Percentiles rank a stretch among this genome's conserved stretches.
Conservation (phyloP, 1,139 yeast species). For the Pichia sp. region DNA sequence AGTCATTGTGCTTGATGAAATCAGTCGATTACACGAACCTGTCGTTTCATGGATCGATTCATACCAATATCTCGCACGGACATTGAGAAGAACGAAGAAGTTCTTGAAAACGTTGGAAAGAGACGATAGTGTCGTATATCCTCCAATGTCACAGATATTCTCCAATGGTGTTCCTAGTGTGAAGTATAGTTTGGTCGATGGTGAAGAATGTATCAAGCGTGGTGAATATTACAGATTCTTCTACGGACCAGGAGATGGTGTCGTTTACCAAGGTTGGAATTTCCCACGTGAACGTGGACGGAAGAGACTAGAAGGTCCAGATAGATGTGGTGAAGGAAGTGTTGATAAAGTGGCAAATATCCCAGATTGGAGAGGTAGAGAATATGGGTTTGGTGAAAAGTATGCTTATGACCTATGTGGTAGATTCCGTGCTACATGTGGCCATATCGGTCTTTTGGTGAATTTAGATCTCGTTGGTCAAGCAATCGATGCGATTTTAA, state of each 20-base stretch:
- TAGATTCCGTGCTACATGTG: conserved; percentile 60
- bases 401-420: conserved; percentile 58
- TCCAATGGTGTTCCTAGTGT: conserved; percentile 85
- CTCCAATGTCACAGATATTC: conserved; percentile 80
- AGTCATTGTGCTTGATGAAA: conserved; percentile 17
- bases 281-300: conserved; percentile 64
- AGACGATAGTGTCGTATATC: conserved; percentile 53
- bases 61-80: conserved; percentile 58
- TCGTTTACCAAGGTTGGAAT: conserved; percentile 77
- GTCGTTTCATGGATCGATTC: conserved; percentile 54
- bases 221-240: conserved; percentile 76
- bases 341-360: conserved; percentile 5
- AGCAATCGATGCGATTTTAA: conserved; percentile 60
- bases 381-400: conserved; percentile 32
- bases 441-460: conserved; percentile 78
- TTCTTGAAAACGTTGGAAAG: conserved; percentile 59
- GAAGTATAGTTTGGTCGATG: conserved; percentile 67
- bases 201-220: conserved; percentile 57
- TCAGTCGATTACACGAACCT: conserved; percentile 22
- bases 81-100: conserved; percentile 57
- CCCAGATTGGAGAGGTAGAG: conserved; percentile 15
- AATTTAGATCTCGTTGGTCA: conserved; percentile 71
- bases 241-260: conserved; percentile 95
- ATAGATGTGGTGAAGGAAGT: conserved; percentile 7
- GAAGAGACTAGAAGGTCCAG: conserved; percentile 5